Evolutionary conservation across 116 monocot species (phyloP).

Genomic region (Cymodocea nodosa): DNA sequence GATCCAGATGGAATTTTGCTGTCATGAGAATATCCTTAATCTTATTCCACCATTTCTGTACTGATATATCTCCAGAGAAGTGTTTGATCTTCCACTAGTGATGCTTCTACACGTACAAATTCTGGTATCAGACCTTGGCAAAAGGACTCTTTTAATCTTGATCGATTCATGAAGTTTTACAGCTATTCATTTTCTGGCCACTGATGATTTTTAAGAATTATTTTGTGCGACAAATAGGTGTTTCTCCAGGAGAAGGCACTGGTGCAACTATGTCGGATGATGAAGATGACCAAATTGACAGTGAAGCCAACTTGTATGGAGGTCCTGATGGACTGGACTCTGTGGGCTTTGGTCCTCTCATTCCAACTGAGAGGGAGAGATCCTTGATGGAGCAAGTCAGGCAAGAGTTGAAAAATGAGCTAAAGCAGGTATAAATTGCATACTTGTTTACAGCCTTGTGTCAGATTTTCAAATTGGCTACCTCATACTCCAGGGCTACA

Average conservation of each 20-base stretch:
- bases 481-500: slow-evolving; percentile 32
- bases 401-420: slow-evolving; percentile 40
- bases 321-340: slow-evolving; percentile 43
- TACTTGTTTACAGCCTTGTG: not conserved
- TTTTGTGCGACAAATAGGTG: slow-evolving; percentile 22
- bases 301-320: slow-evolving; percentile 60
- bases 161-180: no score
- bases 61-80: no score
- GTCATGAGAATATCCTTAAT: no score
- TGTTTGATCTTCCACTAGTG: no score
- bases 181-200: no score
- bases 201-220: not conserved
- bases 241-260: slow-evolving; percentile 71
- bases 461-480: not conserved
- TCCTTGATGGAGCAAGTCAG: slow-evolving; percentile 24
- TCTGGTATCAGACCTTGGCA: no score
- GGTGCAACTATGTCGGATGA: slow-evolving; percentile 90
- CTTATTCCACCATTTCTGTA: no score
- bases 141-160: no score
- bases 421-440: slow-evolving; percentile 44
- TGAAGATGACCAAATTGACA: slow-evolving; percentile 63
- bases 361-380: slow-evolving; percentile 24
- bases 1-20: no score
- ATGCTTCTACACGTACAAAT: no score
- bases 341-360: slow-evolving; percentile 62